A percentile compares a stretch with the other conserved stretches of the same genome.
phyloP scores from a whole-genome alignment of 2,329 filamentous ascomycete genomes.

The Acephala macrosclerotiorum region DNA sequence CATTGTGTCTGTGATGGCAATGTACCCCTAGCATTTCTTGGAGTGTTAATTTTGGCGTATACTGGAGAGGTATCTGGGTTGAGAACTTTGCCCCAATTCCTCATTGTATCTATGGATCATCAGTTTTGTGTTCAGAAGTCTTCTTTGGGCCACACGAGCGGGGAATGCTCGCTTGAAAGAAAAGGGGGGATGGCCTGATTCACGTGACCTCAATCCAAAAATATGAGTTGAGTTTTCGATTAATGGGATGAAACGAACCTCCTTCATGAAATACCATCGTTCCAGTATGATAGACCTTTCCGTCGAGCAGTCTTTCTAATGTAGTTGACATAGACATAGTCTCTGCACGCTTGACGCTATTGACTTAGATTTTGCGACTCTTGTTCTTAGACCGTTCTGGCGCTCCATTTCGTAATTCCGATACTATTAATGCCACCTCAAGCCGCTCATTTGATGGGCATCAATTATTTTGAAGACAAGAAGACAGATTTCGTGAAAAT shows the following conservation, averaged over 20 bases:
- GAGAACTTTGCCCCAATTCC: not conserved
- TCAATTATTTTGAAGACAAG: not conserved
- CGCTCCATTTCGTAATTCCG: not conserved
- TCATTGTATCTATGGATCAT: not conserved
- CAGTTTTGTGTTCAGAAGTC: too few relatives aligned
- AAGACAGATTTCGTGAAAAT: not conserved
- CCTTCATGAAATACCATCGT: conserved; percentile 8
- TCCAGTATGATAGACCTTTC: conserved; percentile 18
- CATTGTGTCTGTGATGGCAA: conserved; percentile 38
- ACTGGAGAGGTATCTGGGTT: not conserved
- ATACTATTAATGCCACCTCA: not conserved
- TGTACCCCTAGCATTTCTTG: conserved; percentile 32
- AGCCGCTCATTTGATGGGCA: not conserved
- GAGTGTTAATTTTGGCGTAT: not conserved
- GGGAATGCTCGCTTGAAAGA: too few relatives aligned
- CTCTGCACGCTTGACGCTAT: conserved; percentile 14
- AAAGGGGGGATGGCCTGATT: too few relatives aligned
- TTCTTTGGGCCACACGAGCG: too few relatives aligned
- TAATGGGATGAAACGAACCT: not conserved
- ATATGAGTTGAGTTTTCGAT: too few relatives aligned
- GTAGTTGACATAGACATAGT: conserved; percentile 19
- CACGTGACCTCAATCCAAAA: too few relatives aligned
- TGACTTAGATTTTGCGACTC: conserved; percentile 16
- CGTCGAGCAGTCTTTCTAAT: conserved; percentile 21
- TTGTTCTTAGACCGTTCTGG: not conserved